A percentile compares a stretch with the other conserved stretches of the same genome.
These are phyloP conservation scores for Grifola frondosa DNA, from an alignment of 1,284 basidiomycete genomes.

Conservation along the genomic window DNA sequence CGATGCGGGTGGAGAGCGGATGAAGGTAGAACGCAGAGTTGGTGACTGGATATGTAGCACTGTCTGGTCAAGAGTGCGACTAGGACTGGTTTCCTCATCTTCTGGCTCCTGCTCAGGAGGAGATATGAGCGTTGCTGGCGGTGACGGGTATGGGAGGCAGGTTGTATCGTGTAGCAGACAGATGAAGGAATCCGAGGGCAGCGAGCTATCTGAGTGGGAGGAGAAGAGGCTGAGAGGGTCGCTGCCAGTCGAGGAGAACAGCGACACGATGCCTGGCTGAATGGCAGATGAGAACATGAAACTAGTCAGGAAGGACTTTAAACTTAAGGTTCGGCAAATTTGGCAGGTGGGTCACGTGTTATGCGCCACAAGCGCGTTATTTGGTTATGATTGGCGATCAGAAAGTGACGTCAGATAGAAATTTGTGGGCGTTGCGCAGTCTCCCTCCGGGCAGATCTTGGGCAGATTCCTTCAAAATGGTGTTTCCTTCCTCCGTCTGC, in stretches of 20 bases:
- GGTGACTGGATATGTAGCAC: constrained; percentile 87
- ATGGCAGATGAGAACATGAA: constrained; percentile 31
- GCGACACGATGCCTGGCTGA: constrained; percentile 67
- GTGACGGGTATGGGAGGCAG: constrained; percentile 48
- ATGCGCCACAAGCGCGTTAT: too few relatives aligned
- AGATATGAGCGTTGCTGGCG: constrained; percentile 45
- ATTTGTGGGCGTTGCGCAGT: too few relatives aligned
- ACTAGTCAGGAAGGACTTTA: too few relatives aligned
- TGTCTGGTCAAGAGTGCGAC: constrained; percentile 56
- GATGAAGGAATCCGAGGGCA: constrained; percentile 65
- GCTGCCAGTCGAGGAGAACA: constrained; percentile 78
- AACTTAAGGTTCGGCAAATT: too few relatives aligned
- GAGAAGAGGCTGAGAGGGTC: constrained; percentile 63
- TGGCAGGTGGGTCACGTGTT: too few relatives aligned
- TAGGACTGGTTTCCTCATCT: constrained; percentile 16
- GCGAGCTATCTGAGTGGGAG: constrained; percentile 45
- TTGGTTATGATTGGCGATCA: too few relatives aligned
- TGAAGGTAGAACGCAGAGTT: constrained; percentile 64
- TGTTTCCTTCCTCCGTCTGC: too few relatives aligned
- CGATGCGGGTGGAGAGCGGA: constrained; percentile 54
- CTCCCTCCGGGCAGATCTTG: too few relatives aligned
- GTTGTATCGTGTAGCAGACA: constrained; percentile 62
- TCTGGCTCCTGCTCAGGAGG: constrained; percentile 37
- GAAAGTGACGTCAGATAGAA: too few relatives aligned
- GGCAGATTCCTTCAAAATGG: too few relatives aligned